Percentiles rank a stretch among this genome's conserved stretches.
Evolutionary conservation across 139 green algal species (phyloP).

Genomic region (Zygnema cylindricum): DNA sequence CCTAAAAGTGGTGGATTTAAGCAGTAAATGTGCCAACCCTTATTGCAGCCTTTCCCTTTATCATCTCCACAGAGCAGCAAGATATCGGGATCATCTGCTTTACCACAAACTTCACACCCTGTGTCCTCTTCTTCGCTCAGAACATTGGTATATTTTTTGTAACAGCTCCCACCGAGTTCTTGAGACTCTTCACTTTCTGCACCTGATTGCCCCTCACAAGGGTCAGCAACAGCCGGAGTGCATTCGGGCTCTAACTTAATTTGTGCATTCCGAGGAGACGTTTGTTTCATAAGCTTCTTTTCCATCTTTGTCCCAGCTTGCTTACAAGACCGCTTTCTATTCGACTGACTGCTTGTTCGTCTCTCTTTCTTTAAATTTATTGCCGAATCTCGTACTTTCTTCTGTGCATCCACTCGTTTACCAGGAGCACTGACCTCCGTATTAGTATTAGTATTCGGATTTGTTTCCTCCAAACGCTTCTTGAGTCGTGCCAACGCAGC

Average conservation of each 20-base stretch:
- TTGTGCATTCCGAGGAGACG: background rate
- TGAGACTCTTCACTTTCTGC: slow-evolving; percentile 9
- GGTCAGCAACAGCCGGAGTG: too few relatives aligned
- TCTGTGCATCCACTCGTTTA: background rate
- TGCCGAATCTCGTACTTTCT: too few relatives aligned
- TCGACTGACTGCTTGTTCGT: background rate
- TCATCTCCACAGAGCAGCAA: slow-evolving; percentile 2
- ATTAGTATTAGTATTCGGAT: too few relatives aligned
- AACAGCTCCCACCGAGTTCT: background rate
- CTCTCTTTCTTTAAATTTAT: too few relatives aligned
- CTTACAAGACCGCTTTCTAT: background rate
- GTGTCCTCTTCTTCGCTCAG: background rate
- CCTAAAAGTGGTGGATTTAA: background rate
- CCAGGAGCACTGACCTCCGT: background rate
- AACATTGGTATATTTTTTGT: too few relatives aligned
- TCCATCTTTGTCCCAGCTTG: background rate
- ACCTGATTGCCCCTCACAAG: too few relatives aligned
- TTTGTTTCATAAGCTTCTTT: too few relatives aligned
- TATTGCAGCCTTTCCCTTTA: background rate
- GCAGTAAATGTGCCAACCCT: background rate
- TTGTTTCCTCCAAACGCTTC: too few relatives aligned
- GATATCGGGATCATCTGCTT: background rate
- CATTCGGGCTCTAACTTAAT: too few relatives aligned
- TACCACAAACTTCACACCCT: background rate
- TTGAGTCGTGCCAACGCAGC: background rate